Evolutionary conservation across 1,139 yeast species (phyloP).

Genomic region (Chernovozyma aurita): DNA sequence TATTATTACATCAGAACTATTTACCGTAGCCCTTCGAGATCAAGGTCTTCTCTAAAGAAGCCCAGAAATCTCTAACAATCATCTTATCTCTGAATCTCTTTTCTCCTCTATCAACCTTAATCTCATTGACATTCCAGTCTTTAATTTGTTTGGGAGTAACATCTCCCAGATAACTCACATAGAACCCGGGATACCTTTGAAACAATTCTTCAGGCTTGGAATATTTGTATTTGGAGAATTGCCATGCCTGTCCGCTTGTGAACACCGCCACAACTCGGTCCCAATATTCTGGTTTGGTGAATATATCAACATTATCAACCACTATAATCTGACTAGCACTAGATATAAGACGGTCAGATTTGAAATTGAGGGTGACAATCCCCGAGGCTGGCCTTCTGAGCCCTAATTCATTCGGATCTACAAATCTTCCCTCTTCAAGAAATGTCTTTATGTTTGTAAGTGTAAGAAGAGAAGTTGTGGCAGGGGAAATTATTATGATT

Average conservation of each 20-base stretch:
- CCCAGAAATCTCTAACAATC: conserved; percentile 83
- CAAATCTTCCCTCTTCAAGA: conserved; percentile 70
- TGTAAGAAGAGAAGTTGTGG: conserved; percentile 85
- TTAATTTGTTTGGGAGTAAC: conserved; percentile 68
- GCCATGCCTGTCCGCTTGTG: conserved; percentile 98
- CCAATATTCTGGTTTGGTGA: conserved; percentile 96
- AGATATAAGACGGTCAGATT: conserved; percentile 50
- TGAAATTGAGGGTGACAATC: conserved; percentile 51
- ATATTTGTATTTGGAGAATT: conserved; percentile 83
- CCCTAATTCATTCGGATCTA: conserved; percentile 46
- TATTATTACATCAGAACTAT: not conserved
- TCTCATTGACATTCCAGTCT: conserved; percentile 84
- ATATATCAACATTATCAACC: conserved; percentile 83
- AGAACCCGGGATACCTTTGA: conserved; percentile 81
- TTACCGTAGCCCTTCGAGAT: conserved; percentile 40
- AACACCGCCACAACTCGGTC: conserved; percentile 91
- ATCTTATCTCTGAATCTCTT: conserved; percentile 87
- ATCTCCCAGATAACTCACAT: conserved; percentile 73
- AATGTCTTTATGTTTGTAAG: conserved; percentile 80
- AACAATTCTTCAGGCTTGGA: conserved; percentile 75
- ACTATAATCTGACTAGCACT: conserved; percentile 63
- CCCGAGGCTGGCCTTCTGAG: conserved; percentile 32
- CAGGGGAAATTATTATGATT: conserved; percentile 88
- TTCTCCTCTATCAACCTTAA: conserved; percentile 69
- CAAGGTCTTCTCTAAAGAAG: conserved; percentile 59